Base-by-base conservation (phyloP, 768 basidiomycete genomes). In the Postia placenta region DNA sequence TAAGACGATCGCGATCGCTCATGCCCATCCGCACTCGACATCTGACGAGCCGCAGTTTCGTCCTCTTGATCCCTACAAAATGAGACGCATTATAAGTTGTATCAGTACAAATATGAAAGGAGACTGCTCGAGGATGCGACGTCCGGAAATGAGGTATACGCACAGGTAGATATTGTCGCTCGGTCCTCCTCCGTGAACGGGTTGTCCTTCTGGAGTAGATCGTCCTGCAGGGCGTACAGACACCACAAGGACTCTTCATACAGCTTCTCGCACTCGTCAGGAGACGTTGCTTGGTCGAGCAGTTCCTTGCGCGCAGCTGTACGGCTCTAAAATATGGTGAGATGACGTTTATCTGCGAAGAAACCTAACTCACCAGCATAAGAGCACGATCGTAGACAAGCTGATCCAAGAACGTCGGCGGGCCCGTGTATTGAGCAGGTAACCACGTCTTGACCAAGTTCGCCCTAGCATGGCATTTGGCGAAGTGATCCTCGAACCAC, bases 221-320 rank as follows among this genome's bases (percentile, higher is more conserved):
- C 88, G 62, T 98, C 96, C 62, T 93, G 85, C 6, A 98, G 73
- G 0, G 92, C 87, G 55, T 93, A 90, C 25, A 98, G 73, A 62
- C 93, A 88, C 92, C 92, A 96, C 6, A 98, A 66, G 0, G 92
- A 91, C 58, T 92, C 92, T 60, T 97, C 94, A 67, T 98, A 99
- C 30, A 95, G 73, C 64, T 86, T 87, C 72, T 96, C 92, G 64
- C 92, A 94, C 60, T 91, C 87, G 54, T 87, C 79, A 0, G 87
- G 83, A 24, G 78, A 78, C 38, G 74, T 73, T 33, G 83, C 84
- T 61, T 87, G 80, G 60, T 92, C 90, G 11, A 89, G 70, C 0
- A 97, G 75, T 61, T 98, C 95, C 59, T 92, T 92, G 40, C 87
- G 77, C 1, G 95, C 94, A 33, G 94, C 94, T 0, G 84, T 87